Base-by-base conservation (phyloP, 306 rosid species). In the Dalbergia cultrata region DNA sequence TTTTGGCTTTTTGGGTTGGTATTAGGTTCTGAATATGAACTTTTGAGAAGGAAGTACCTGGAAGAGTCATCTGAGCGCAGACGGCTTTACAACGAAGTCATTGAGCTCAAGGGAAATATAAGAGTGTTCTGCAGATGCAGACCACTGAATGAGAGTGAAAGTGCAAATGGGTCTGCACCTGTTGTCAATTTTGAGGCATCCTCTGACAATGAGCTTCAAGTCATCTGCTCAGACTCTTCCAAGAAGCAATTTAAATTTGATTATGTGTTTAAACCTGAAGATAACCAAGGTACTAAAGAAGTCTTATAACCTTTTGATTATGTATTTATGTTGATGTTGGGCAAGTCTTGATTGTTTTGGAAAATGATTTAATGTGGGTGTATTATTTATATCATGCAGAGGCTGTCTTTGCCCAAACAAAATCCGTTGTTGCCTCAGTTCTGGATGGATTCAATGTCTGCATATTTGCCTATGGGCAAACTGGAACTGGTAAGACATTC, bases 401-500 rank as follows among this genome's bases (percentile, higher is more conserved):
- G 66, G 84, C 90, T 56, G 97, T 95, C 75, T 95, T 95, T 35
- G 62, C 88, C 18, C 96, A 90, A 84, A 94, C 99, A 44, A 95
- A 86, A 75, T 94, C 97, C 56, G 83, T 95, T 53, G 91, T 90
- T 79, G 89, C 94, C 75, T 95, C 99, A 13, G 99, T 93, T 58
- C 76, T 95, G 93, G 99, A 95, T 84, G 99, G 99, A 34, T 95
- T 81, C 49, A 95, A 95, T 75, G 97, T 93, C 57, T 93, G 99
- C 84, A 93, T 95, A 63, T 93, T 95, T 90, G 97, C 99, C 45
- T 95, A 95, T 4, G 99, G 99, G n/a, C 99, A 95, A 91, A 95
- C 99, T 22, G 99, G 99, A 69, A 93, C 99, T 7, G 99, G 99
- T 22, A 95, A 95, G 84, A 95, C 99, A 31, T 95, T 90, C 84